Base-by-base conservation (phyloP, 1,284 basidiomycete species). In the Malassezia sympodialis region DNA sequence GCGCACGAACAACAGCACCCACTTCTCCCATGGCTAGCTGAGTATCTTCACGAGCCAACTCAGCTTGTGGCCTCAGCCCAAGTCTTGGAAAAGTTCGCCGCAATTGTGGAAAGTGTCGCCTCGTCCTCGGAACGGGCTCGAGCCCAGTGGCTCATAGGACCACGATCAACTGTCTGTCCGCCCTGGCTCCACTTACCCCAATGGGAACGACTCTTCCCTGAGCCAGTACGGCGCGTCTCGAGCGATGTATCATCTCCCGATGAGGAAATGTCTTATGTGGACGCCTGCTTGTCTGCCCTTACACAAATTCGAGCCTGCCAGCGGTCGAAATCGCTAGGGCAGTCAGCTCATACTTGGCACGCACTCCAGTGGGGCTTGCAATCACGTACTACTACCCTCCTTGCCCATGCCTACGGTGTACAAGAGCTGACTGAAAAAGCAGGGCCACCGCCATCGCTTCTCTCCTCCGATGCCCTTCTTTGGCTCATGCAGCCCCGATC, bases 281-380 rank as follows among this genome's bases (percentile, higher is more conserved):
- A 43, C 11, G 41, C 41, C 2, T 43, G 27, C 19, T 24, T 28
- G 27, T 14, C 23, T 8, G 46, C 46, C 12, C 34, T 49, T 0
- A 28, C 21, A 17, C 10, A 10, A 11, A 15, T 35, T 15, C 19
- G 24, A 17, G 34, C 17, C 4, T 28, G 34, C 17, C 10, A 37
- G 19, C 48, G 49, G 5, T n/a, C 54, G n/a, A 56, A 56, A 31
- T 37, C 35, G 6, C 34, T 56, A 8, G 48, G 34, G 8, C 14
- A 27, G 10, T 56, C 63, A 10, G 26, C 27, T 0, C 63, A 65
- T 34, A 65, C 61, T 2, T 27, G 45, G 11, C 39, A 42, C 5
- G 32, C 63, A 0, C 44, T 65, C 8, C 35, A 56, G 19, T 21
- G 27, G 10, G 63, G 58, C 14, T 19, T 56, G 3, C 27, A 45